phyloP scores from a whole-genome alignment of 164 flowering plant genomes.

The Piper longum region DNA sequence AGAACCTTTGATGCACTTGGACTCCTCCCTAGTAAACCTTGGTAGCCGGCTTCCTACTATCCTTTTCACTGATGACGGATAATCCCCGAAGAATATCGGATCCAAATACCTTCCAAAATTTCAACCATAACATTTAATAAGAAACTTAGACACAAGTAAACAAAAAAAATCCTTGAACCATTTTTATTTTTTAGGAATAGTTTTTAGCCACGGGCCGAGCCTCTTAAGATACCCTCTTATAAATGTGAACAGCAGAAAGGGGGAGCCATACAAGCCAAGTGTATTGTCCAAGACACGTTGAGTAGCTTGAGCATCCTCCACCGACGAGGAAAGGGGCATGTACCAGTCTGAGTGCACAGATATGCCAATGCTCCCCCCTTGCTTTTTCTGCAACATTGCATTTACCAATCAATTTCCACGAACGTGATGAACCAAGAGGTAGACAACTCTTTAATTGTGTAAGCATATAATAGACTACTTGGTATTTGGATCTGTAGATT shows the following conservation, averaged over 20 bases:
- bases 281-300: conserved; percentile 16
- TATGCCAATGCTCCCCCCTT: conserved; percentile 15
- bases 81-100: conserved; percentile 16
- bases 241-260: too few species aligned
- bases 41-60: conserved; percentile 15
- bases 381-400: conserved; percentile 9
- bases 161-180: too few species aligned
- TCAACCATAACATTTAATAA: too few species aligned
- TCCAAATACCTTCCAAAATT: conserved; percentile 11
- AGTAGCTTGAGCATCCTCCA: conserved; percentile 11
- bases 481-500: conserved; percentile 21
- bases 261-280: too few species aligned
- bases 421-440: too few species aligned
- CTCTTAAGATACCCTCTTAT: too few species aligned
- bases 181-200: too few species aligned
- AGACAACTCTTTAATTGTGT: too few species aligned
- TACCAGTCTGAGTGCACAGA: conserved; percentile 18
- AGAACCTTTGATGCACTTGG: conserved; percentile 14
- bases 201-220: too few species aligned
- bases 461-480: conserved; percentile 10
- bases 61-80: conserved; percentile 14
- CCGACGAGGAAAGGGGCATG: conserved; percentile 10
- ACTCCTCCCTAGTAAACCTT: conserved; percentile 13
- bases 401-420: too few species aligned
- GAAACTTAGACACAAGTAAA: too few species aligned